phyloP scores from a whole-genome alignment of 768 basidiomycete genomes.

The Erythrobasidium yunnanense region DNA sequence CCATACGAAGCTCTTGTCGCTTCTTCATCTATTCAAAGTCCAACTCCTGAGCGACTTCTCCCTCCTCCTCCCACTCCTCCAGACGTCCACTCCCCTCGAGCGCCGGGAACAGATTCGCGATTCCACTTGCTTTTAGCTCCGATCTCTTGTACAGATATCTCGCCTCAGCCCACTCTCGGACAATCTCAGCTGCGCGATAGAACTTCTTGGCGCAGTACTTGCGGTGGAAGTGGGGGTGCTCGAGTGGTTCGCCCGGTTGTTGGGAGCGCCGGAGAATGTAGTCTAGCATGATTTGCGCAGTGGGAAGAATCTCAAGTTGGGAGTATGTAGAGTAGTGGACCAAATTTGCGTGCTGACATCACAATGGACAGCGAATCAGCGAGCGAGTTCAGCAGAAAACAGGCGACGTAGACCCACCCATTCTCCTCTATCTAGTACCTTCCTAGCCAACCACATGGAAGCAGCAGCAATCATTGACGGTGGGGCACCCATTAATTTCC shows the following conservation, averaged over 20 bases:
- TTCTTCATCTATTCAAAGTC: constrained; percentile 21
- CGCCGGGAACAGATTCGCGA: not conserved
- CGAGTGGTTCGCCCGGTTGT: constrained; percentile 38
- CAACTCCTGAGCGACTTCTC: not conserved
- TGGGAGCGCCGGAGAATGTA: constrained; percentile 52
- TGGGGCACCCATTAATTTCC: constrained; percentile 59
- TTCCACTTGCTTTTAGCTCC: not conserved
- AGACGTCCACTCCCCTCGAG: constrained; percentile 11
- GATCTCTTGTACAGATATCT: constrained; percentile 42
- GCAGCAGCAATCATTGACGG: constrained; percentile 75
- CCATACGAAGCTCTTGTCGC: too few species aligned
- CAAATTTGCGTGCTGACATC: constrained; percentile 60
- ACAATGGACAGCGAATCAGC: constrained; percentile 23
- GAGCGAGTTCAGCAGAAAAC: not conserved
- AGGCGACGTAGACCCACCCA: constrained; percentile 58
- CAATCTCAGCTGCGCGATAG: constrained; percentile 75
- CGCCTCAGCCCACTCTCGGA: constrained; percentile 72
- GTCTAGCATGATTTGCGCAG: constrained; percentile 75
- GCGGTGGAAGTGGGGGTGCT: constrained; percentile 68
- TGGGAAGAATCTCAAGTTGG: constrained; percentile 65
- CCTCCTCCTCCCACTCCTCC: constrained; percentile 26
- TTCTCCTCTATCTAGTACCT: constrained; percentile 63
- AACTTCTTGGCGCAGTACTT: constrained; percentile 77
- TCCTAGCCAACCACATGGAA: constrained; percentile 70
- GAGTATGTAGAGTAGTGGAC: constrained; percentile 79